Evolutionary conservation across 257 asterid genomes (phyloP).

Genomic region (Cruciata laevipes): DNA sequence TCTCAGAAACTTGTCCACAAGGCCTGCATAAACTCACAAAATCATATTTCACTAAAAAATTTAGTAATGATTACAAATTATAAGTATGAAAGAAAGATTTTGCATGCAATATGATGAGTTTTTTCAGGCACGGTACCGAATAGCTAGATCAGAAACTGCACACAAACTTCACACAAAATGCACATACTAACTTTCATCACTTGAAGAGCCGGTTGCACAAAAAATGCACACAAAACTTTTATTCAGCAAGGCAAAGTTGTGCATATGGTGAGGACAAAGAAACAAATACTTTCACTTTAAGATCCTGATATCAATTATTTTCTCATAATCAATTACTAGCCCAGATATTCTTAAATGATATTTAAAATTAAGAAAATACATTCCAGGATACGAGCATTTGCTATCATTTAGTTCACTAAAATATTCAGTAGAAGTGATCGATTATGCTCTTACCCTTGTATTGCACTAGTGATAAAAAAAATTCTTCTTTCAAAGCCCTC

Average conservation of each 20-base stretch:
- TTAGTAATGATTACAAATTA: no score
- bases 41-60: neutral
- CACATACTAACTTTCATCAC: no score
- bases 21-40: constrained; percentile 37
- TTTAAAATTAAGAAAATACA: no score
- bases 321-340: neutral
- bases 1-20: constrained; percentile 55
- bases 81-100: neutral
- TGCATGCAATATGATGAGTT: neutral
- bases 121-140: neutral
- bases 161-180: no score
- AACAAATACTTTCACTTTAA: no score
- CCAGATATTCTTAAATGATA: no score
- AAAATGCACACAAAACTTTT: neutral
- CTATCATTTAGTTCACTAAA: neutral
- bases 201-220: constrained; percentile 44
- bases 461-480: neutral
- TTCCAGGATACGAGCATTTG: neutral
- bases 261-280: neutral
- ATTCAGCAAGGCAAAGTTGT: neutral
- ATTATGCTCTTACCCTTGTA: neutral
- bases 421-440: neutral
- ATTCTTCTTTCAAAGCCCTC: neutral
- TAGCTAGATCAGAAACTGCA: no score
- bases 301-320: neutral